phyloP scores from a whole-genome alignment of 78 protist species.

The Guillardia theta region DNA sequence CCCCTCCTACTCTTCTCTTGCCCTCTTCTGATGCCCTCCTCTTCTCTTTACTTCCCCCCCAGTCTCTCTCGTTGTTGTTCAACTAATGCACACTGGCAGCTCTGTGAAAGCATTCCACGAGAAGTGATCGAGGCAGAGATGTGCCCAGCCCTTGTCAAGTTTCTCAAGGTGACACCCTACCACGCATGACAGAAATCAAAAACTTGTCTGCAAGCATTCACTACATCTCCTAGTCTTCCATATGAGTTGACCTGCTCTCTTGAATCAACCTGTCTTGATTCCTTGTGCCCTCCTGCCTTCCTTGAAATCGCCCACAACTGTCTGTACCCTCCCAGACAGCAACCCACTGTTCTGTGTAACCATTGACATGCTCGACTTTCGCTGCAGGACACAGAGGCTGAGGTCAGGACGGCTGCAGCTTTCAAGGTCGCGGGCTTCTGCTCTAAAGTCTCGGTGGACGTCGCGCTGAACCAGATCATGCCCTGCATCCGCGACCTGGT shows the following conservation, averaged over 20 bases:
- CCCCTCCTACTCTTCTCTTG: background rate
- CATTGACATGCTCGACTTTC: no score
- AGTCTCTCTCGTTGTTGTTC: background rate
- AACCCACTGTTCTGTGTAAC: no score
- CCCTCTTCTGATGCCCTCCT: background rate
- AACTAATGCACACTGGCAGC: background rate
- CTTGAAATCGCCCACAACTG: no score
- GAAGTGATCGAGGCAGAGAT: slow-evolving; percentile 75
- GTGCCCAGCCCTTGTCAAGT: slow-evolving; percentile 48
- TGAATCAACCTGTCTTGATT: no score
- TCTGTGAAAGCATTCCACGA: slow-evolving; percentile 25
- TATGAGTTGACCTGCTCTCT: no score
- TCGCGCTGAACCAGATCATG: slow-evolving; percentile 49
- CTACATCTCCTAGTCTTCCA: no score
- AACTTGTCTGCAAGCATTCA: no score
- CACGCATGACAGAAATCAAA: no score
- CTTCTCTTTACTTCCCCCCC: background rate
- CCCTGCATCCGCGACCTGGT: slow-evolving; percentile 76
- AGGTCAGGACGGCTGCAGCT: slow-evolving; percentile 95
- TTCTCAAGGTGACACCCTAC: no score
- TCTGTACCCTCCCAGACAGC: no score
- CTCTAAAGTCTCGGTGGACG: background rate
- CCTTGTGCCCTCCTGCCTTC: no score
- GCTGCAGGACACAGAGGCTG: slow-evolving; percentile 93
- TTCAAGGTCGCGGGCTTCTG: slow-evolving; percentile 60